These are phyloP conservation scores for Alternaria sp. DNA, from an alignment of 2,329 filamentous ascomycete species.

Conservation along the genomic window DNA sequence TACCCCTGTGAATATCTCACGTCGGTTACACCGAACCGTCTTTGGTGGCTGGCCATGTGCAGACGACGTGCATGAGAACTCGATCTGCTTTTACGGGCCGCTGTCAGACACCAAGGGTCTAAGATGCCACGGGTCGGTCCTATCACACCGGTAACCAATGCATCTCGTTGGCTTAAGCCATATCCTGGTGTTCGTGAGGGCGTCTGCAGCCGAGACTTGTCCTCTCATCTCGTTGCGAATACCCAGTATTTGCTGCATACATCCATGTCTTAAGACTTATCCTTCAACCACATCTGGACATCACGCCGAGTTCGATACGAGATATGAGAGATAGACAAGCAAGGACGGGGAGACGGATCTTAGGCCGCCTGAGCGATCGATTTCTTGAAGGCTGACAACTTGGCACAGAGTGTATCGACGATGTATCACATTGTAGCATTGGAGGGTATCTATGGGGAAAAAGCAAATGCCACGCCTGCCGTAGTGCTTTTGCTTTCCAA, in stretches of 20 bases:
- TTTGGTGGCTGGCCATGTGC: conserved; percentile 1
- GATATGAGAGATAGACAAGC: not conserved
- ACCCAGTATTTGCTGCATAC: not conserved
- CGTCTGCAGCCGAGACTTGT: conserved; percentile 65
- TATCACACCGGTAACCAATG: not conserved
- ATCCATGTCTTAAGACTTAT: not conserved
- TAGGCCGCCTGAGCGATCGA: not conserved
- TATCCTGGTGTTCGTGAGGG: not conserved
- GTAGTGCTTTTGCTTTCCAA: not conserved
- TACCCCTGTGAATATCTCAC: not conserved
- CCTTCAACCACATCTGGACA: not conserved
- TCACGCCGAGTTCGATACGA: not conserved
- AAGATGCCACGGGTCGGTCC: not conserved
- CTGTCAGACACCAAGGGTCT: not conserved
- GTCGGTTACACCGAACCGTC: not conserved
- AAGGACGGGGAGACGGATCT: not conserved
- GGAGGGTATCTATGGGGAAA: not conserved
- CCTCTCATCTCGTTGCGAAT: conserved; percentile 73
- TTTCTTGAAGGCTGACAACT: not conserved
- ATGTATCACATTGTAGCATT: not conserved
- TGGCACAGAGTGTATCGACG: not conserved
- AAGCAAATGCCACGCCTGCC: not conserved
- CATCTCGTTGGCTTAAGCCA: not conserved
- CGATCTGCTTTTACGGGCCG: not conserved
- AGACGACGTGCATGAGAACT: not conserved